Evolutionary conservation across 768 basidiomycete genomes (phyloP), one percentile per base, ranked within the genome.

Genomic region (Collybiopsis confluens): DNA sequence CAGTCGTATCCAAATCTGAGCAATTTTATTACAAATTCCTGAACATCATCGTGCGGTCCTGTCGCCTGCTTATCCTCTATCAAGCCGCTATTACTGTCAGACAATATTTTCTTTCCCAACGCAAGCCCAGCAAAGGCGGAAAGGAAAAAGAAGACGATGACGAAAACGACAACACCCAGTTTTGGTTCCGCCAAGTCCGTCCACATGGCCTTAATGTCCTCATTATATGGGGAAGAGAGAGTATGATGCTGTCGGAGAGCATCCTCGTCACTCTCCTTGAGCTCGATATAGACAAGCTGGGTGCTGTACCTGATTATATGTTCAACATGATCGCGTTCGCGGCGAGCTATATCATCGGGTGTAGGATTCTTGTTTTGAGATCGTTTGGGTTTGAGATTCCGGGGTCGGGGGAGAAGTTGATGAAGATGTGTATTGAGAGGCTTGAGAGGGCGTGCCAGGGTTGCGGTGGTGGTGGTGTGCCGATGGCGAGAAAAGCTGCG

Each of bases 301-400:
- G 73, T 48, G 64, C 71, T 1, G 66, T 71, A 9, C 73, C 73
- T 2, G 74, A 74, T 56, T 61, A 58, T 30, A 49, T 72, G 27
- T 75, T 73, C 54, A 62, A 64, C 28, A 73, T 76, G 74, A 60
- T 74, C 37, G 63, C 68, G 0, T 66, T 75, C 38, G 72, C 73
- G 38, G 67, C 74, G 2, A 62, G 71, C 5, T 69, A 50, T 27
- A 26, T 56, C n/a, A 35, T 56, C 20, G 54, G 54, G 10, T 41
- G 24, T n/a, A 52, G 40, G 15, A 27, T 52, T 20, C 51, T 52
- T 13, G 41, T 52, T 28, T 7, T 43, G 16, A 11, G 40, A 27
- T 37, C 36, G 3, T n/a, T 52, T 2, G 41, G 41, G 21, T 30
- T 43, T 15, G 51, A 52, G 9, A 24, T 52, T 15, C 51, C 51